Conservation (phyloP, 129 eudicot species). For the Helichrysum umbraculigerum region DNA sequence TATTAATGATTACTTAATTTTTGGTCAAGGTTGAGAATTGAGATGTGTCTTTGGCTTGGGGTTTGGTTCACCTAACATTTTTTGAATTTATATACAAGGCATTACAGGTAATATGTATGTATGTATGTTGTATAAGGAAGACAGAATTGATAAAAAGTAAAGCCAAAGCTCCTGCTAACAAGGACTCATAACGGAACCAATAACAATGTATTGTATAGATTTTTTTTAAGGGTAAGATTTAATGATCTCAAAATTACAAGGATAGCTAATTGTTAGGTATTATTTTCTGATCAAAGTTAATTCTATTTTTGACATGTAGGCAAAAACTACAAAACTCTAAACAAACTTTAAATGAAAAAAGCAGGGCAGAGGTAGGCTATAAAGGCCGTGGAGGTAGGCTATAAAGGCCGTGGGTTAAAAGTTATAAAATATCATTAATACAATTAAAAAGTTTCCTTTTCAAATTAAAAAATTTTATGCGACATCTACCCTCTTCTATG, state of each 20-base stretch:
- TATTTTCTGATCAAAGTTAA: background rate
- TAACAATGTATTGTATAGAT: background rate
- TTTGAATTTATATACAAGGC: background rate
- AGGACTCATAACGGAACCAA: background rate
- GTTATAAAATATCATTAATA: too few species aligned
- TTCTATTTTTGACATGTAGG: background rate
- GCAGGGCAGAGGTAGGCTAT: too few species aligned
- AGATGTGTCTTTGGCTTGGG: background rate
- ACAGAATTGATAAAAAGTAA: background rate
- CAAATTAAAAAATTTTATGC: too few species aligned
- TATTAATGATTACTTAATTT: background rate
- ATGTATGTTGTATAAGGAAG: background rate
- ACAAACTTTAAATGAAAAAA: too few species aligned
- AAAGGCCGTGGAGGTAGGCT: too few species aligned
- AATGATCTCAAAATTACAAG: background rate
- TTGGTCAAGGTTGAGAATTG: conserved; percentile 4
- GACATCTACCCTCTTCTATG: too few species aligned
- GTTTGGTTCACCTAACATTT: conserved; percentile 20
- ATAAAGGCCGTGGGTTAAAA: too few species aligned
- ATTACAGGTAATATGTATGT: conserved; percentile 1
- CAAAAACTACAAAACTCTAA: too few species aligned
- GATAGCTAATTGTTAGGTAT: background rate
- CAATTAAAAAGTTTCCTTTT: too few species aligned
- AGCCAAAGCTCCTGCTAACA: conserved; percentile 5
- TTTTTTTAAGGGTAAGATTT: background rate